Percentiles rank a stretch among this genome's conserved stretches.
Evolutionary conservation across 2,329 filamentous ascomycete species (phyloP).

Genomic region (Trichoderma sp.): DNA sequence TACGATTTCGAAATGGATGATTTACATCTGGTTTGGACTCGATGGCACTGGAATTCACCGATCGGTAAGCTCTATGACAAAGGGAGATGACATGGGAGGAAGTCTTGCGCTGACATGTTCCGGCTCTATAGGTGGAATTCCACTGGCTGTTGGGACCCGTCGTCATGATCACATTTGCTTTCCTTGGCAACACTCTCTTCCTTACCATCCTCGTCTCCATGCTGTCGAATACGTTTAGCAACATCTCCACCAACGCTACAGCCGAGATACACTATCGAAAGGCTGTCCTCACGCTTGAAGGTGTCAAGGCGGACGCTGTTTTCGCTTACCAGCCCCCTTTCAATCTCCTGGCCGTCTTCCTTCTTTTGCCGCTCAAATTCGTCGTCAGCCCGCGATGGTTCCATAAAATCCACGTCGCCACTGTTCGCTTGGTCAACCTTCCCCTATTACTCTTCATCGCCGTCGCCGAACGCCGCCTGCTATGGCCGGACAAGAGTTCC

Average conservation of each 20-base stretch:
- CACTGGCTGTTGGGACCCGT: conserved; percentile 76
- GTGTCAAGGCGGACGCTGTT: conserved; percentile 79
- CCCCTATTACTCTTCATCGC: conserved; percentile 71
- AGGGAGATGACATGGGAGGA: not conserved
- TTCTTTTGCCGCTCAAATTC: conserved; percentile 75
- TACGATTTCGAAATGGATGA: conserved; percentile 85
- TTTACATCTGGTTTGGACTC: conserved; percentile 89
- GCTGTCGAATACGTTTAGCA: conserved; percentile 79
- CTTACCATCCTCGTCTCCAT: conserved; percentile 87
- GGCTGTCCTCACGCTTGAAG: conserved; percentile 78
- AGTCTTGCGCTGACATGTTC: not conserved
- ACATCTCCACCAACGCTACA: conserved; percentile 70
- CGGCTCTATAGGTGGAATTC: conserved; percentile 55
- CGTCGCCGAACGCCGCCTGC: conserved; percentile 64
- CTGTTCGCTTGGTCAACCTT: conserved; percentile 70
- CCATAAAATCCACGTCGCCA: conserved; percentile 81
- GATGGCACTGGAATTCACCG: conserved; percentile 65
- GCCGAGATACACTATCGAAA: conserved; percentile 82
- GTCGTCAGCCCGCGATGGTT: conserved; percentile 80
- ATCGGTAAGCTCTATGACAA: conserved; percentile 40
- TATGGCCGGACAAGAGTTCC: conserved; percentile 50
- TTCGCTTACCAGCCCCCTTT: conserved; percentile 82
- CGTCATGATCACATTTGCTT: conserved; percentile 80
- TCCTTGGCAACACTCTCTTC: conserved; percentile 82
- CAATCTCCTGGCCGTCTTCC: conserved; percentile 72